phyloP scores from a whole-genome alignment of 2,329 filamentous ascomycete species.

The Microcyclosporella mali region DNA sequence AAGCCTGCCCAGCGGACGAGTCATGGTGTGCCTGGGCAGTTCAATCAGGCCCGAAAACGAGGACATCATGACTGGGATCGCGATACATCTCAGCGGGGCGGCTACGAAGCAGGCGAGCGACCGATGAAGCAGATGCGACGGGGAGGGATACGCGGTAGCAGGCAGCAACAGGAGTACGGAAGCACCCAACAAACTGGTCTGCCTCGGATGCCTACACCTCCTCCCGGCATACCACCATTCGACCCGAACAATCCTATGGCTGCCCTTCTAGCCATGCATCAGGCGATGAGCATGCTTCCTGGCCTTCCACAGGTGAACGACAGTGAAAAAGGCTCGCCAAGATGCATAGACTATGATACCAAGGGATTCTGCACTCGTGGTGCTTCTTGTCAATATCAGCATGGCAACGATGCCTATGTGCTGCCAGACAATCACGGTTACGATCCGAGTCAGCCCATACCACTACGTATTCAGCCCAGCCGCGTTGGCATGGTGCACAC shows the following conservation, averaged over 20 bases:
- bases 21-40: slow-evolving; percentile 21
- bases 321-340: slow-evolving; percentile 31
- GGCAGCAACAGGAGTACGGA: slow-evolving; percentile 11
- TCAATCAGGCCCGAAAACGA: slow-evolving; percentile 48
- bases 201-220: slow-evolving; percentile 35
- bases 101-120: slow-evolving; percentile 37
- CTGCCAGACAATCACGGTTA: slow-evolving; percentile 44
- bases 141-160: slow-evolving; percentile 40
- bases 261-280: slow-evolving; percentile 56
- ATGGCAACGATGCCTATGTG: slow-evolving; percentile 50
- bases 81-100: slow-evolving; percentile 36
- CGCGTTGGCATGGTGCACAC: slow-evolving; percentile 17
- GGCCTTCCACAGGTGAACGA: slow-evolving; percentile 10
- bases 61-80: slow-evolving; percentile 50
- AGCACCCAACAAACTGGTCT: slow-evolving; percentile 18
- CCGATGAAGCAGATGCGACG: slow-evolving; percentile 56
- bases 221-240: slow-evolving; percentile 46
- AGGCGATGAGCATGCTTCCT: slow-evolving; percentile 47
- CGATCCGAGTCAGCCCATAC: slow-evolving; percentile 51
- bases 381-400: slow-evolving; percentile 62
- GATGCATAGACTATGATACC: slow-evolving; percentile 65
- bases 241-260: slow-evolving; percentile 58
- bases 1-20: slow-evolving; percentile 17
- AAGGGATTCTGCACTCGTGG: slow-evolving; percentile 67
- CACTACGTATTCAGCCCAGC: slow-evolving; percentile 26